phyloP scores from a whole-genome alignment of 768 basidiomycete genomes.

The Obba rivulosa region DNA sequence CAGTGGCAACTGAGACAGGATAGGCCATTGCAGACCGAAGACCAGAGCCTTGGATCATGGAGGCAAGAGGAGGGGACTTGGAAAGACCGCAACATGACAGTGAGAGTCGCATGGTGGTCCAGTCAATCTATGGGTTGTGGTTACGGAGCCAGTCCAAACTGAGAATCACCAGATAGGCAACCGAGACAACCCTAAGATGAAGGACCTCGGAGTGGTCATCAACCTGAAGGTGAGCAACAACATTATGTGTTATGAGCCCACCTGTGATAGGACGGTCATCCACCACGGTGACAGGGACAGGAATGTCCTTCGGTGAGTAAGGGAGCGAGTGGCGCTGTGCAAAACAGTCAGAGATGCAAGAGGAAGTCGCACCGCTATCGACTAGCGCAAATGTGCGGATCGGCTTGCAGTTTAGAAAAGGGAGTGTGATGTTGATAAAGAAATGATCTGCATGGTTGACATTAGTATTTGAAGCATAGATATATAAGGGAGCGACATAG shows the following conservation, averaged over 20 bases:
- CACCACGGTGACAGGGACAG: constrained; percentile 30
- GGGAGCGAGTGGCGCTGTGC: constrained; percentile 27
- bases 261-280: constrained; percentile 35
- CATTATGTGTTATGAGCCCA: constrained; percentile 33
- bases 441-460: constrained; percentile 15
- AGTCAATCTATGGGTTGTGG: constrained; percentile 21
- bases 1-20: not conserved
- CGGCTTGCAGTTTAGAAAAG: constrained; percentile 25
- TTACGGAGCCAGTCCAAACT: not conserved
- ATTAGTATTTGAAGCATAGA: constrained; percentile 7
- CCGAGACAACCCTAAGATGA: constrained; percentile 26
- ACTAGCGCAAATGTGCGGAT: constrained; percentile 31
- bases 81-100: constrained; percentile 12
- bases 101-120: constrained; percentile 24
- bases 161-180: not conserved
- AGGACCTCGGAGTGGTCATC: constrained; percentile 23
- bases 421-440: constrained; percentile 16
- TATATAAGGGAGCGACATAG: constrained; percentile 5
- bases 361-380: constrained; percentile 31
- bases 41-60: not conserved
- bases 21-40: not conserved
- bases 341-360: constrained; percentile 32
- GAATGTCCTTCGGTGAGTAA: constrained; percentile 24
- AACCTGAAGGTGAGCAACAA: constrained; percentile 23
- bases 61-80: constrained; percentile 1